These are phyloP conservation scores for Monascus ruber DNA, from an alignment of 2,329 filamentous ascomycete genomes.

Conservation along the genomic window DNA sequence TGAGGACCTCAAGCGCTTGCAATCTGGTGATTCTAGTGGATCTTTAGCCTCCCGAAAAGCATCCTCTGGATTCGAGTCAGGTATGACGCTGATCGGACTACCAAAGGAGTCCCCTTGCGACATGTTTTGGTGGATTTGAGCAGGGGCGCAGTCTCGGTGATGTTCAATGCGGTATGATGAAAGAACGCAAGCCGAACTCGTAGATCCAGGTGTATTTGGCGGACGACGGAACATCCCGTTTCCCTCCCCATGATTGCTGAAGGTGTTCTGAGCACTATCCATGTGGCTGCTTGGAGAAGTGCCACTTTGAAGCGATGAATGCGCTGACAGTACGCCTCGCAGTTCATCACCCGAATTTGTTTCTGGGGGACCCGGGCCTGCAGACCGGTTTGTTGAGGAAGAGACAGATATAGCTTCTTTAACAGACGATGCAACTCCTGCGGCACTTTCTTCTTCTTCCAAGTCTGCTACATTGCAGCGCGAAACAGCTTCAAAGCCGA, in stretches of 20 bases:
- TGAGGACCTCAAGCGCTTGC: too few species aligned
- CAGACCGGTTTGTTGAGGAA: background rate
- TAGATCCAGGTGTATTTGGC: background rate
- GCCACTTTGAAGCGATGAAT: background rate
- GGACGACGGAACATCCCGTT: background rate
- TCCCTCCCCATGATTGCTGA: background rate
- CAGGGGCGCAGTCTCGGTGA: too few species aligned
- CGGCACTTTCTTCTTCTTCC: background rate
- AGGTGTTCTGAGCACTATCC: background rate
- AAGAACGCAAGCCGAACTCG: too few species aligned
- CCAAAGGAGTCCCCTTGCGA: constrained; percentile 14
- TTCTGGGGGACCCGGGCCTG: background rate
- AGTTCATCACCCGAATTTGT: constrained; percentile 6
- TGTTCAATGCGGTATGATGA: too few species aligned
- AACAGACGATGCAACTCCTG: background rate
- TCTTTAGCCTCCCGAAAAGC: too few species aligned
- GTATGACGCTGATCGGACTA: constrained; percentile 27
- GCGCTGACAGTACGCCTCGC: background rate
- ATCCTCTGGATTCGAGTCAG: constrained; percentile 26
- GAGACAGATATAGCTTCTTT: constrained; percentile 1
- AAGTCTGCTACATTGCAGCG: constrained; percentile 6
- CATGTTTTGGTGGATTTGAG: too few species aligned
- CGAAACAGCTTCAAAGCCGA: constrained; percentile 22
- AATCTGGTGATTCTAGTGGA: too few species aligned
- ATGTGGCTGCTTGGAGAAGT: background rate